Percentiles rank a stretch among this genome's conserved stretches.
These are phyloP conservation scores for Botrytis byssoidea DNA, from an alignment of 2,329 filamentous ascomycete genomes.

Conservation along the genomic window DNA sequence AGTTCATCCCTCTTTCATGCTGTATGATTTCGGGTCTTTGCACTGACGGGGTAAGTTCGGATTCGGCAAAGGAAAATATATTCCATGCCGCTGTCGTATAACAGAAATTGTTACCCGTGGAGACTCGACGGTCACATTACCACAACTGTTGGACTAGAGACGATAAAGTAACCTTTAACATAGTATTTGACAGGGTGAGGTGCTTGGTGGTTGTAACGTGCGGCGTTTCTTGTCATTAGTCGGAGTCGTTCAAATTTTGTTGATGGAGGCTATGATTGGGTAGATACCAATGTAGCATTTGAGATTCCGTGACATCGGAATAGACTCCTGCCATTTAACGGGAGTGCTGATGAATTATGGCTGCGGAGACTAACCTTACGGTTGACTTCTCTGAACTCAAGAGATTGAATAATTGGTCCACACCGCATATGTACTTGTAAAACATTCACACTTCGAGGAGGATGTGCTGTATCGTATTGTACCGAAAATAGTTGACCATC, in stretches of 20 bases:
- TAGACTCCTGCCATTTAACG: neutral
- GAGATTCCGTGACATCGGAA: slow-evolving; percentile 6
- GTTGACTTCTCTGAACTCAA: neutral
- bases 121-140: slow-evolving; percentile 17
- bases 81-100: slow-evolving; percentile 11
- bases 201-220: neutral
- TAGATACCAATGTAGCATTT: neutral
- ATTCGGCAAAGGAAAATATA: slow-evolving; percentile 16
- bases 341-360: slow-evolving; percentile 1
- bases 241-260: neutral
- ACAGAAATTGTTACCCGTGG: slow-evolving; percentile 5
- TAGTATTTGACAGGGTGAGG: neutral
- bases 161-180: neutral
- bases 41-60: slow-evolving; percentile 1
- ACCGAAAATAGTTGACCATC: neutral
- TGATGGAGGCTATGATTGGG: neutral
- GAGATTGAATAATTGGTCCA: neutral
- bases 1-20: slow-evolving; percentile 14
- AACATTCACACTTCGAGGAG: neutral
- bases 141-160: neutral
- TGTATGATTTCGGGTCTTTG: slow-evolving; percentile 18
- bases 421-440: neutral
- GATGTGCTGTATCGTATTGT: neutral
- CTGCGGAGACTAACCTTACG: neutral
- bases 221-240: slow-evolving; percentile 3